These are phyloP conservation scores for Tephrocybe sp. DNA, from an alignment of 768 basidiomycete species.

Conservation along the genomic window DNA sequence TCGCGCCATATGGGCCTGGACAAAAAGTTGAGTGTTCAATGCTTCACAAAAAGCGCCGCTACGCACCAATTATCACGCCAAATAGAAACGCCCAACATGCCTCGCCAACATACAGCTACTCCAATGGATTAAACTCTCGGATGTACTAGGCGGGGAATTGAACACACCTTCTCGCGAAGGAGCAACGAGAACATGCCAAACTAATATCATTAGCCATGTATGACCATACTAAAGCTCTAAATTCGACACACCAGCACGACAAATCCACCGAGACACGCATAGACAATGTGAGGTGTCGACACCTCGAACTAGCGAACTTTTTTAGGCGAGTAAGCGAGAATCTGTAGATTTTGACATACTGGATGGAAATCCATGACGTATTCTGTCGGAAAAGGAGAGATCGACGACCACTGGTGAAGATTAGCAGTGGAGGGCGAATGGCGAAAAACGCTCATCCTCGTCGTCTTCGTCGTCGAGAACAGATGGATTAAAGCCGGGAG, in stretches of 20 bases:
- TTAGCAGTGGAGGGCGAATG: constrained; percentile 8
- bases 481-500: constrained; percentile 9
- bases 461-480: constrained; percentile 9
- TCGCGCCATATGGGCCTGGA: constrained; percentile 77
- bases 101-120: constrained; percentile 88
- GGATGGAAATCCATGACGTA: constrained; percentile 48
- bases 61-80: constrained; percentile 82
- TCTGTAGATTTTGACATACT: constrained; percentile 27
- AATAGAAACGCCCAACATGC: constrained; percentile 94
- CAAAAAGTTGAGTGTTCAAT: not conserved
- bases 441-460: constrained; percentile 20
- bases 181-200: constrained; percentile 96
- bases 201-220: constrained; percentile 31
- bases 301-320: constrained; percentile 49
- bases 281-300: constrained; percentile 69
- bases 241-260: constrained; percentile 63
- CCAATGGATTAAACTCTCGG: constrained; percentile 5
- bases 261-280: constrained; percentile 79
- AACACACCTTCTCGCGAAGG: constrained; percentile 77
- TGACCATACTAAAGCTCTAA: not conserved
- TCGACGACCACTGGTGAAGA: constrained; percentile 6
- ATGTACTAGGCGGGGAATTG: not conserved
- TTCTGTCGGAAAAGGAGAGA: constrained; percentile 6
- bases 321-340: not conserved
- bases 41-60: not conserved